Evolutionary conservation across 768 basidiomycete species (phyloP).

Genomic region (Kwoniella dejecticola): DNA sequence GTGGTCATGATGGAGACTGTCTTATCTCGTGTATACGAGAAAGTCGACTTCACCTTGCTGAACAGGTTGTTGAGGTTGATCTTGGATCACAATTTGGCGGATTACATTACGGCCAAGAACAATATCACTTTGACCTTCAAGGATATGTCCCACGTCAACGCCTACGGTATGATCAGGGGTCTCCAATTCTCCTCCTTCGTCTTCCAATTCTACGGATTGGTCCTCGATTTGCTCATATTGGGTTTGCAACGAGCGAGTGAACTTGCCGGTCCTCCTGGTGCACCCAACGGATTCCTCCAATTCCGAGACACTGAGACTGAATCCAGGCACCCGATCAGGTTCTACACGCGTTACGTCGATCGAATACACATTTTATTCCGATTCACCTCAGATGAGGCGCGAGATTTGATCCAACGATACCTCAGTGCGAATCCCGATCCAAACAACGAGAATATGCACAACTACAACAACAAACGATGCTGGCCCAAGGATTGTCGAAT

Average conservation of each 20-base stretch:
- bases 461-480: constrained; percentile 98
- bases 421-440: constrained; percentile 97
- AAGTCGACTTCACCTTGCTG: constrained; percentile 93
- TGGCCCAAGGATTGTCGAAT: constrained; percentile 99
- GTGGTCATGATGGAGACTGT: constrained; percentile 99
- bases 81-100: constrained; percentile 96
- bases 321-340: constrained; percentile 93
- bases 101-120: constrained; percentile 99
- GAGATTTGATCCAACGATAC: constrained; percentile 97
- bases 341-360: constrained; percentile 97
- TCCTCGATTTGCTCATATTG: constrained; percentile 90
- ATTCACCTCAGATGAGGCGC: constrained; percentile 94
- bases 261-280: constrained; percentile 96
- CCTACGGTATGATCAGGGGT: constrained; percentile 93
- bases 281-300: constrained; percentile 96
- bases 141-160: constrained; percentile 98
- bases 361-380: constrained; percentile 93
- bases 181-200: constrained; percentile 98
- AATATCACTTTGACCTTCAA: constrained; percentile 86
- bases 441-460: constrained; percentile 96
- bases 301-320: constrained; percentile 94
- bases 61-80: constrained; percentile 94
- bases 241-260: constrained; percentile 98
- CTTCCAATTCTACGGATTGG: constrained; percentile 97
- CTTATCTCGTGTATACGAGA: constrained; percentile 96